Evolutionary conservation across 2,329 filamentous ascomycete species (phyloP).

Genomic region (Rachicladosporium sp.): DNA sequence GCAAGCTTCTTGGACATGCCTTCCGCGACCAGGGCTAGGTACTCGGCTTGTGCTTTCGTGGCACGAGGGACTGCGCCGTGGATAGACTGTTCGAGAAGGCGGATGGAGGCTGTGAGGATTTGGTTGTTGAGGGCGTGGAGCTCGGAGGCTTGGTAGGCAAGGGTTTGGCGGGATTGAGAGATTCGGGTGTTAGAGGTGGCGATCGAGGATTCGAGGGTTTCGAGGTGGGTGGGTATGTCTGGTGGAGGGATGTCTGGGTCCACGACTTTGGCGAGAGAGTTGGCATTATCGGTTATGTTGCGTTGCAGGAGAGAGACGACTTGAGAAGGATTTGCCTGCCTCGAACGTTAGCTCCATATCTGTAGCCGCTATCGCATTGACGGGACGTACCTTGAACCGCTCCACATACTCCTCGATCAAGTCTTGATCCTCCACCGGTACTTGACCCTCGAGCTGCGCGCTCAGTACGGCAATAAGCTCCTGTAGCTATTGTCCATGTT

Average conservation of each 20-base stretch:
- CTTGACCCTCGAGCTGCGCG: conserved; percentile 26
- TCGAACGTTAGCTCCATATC: not conserved
- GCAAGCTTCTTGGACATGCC: conserved; percentile 30
- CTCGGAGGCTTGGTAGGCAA: conserved; percentile 22
- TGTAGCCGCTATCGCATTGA: too few species aligned
- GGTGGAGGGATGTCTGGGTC: conserved; percentile 6
- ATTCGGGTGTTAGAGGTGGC: conserved; percentile 15
- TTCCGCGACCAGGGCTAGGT: conserved; percentile 29
- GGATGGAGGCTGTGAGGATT: conserved; percentile 27
- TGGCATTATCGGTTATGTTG: conserved; percentile 9
- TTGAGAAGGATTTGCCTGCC: conserved; percentile 23
- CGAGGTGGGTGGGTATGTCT: conserved; percentile 8
- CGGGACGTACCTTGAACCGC: conserved; percentile 24
- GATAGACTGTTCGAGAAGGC: conserved; percentile 34
- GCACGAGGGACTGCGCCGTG: conserved; percentile 32
- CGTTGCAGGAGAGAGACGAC: conserved; percentile 15
- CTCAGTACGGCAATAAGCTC: conserved; percentile 30
- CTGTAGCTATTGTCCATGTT: conserved; percentile 21
- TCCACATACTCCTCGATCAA: conserved; percentile 28
- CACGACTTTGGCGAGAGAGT: conserved; percentile 22
- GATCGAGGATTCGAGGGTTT: conserved; percentile 8
- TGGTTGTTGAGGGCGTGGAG: conserved; percentile 27
- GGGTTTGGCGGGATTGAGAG: conserved; percentile 17
- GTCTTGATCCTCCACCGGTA: conserved; percentile 25
- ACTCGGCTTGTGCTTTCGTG: conserved; percentile 31